Conservation (phyloP, 441 rosid genomes). For the Omphalea diandra region DNA sequence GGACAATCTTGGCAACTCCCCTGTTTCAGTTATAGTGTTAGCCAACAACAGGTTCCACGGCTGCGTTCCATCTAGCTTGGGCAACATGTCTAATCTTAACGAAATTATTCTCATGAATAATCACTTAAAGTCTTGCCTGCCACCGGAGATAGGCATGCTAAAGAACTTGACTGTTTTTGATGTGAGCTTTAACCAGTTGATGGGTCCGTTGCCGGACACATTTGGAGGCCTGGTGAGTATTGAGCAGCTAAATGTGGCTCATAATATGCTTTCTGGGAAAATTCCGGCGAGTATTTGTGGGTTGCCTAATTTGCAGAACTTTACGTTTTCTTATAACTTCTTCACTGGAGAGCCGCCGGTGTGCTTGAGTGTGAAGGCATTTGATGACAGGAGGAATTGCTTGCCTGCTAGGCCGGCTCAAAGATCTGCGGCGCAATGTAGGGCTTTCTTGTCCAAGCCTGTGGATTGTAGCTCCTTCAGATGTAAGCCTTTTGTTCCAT, state of each 20-base stretch:
- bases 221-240: slow-evolving; percentile 64
- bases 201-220: slow-evolving; percentile 72
- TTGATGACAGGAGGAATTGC: slow-evolving; percentile 72
- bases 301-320: slow-evolving; percentile 68
- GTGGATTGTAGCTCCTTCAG: slow-evolving; percentile 66
- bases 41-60: slow-evolving; percentile 86
- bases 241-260: slow-evolving; percentile 85
- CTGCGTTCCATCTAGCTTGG: slow-evolving; percentile 79
- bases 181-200: slow-evolving; percentile 63
- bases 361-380: slow-evolving; percentile 51
- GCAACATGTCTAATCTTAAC: slow-evolving; percentile 80
- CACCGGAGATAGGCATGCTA: slow-evolving; percentile 64
- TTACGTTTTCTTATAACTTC: slow-evolving; percentile 72
- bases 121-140: slow-evolving; percentile 72
- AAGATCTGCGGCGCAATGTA: slow-evolving; percentile 58
- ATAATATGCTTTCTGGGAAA: slow-evolving; percentile 63
- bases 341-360: slow-evolving; percentile 82
- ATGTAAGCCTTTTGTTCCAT: slow-evolving; percentile 64
- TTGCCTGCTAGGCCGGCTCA: slow-evolving; percentile 68
- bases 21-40: slow-evolving; percentile 84
- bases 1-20: too few relatives aligned
- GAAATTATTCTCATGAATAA: slow-evolving; percentile 83
- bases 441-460: slow-evolving; percentile 52
- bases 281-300: slow-evolving; percentile 71
- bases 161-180: slow-evolving; percentile 79